Evolutionary conservation across 2,329 filamentous ascomycete genomes (phyloP).

Genomic region (Curvularia sp.): DNA sequence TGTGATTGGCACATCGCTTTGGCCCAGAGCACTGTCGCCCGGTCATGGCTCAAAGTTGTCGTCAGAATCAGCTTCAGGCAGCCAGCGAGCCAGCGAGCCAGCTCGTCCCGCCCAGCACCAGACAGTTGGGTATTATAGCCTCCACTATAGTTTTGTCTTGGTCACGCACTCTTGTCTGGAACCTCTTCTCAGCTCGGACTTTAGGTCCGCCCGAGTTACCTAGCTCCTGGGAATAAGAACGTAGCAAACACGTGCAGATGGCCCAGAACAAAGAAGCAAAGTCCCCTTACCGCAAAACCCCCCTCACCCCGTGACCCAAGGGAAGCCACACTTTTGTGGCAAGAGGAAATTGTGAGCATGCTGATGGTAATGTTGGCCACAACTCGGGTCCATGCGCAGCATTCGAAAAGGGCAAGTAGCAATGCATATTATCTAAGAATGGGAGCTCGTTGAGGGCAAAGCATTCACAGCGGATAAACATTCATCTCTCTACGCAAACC

Average conservation of each 20-base stretch:
- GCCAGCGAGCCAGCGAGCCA: not conserved
- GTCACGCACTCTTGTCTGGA: not conserved
- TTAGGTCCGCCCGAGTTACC: not conserved
- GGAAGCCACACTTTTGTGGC: not conserved
- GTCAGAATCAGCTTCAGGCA: not conserved
- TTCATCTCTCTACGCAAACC: too few species aligned
- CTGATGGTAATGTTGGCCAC: not conserved
- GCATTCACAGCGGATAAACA: too few species aligned
- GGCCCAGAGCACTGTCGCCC: not conserved
- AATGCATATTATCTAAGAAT: too few species aligned
- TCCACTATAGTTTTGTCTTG: not conserved
- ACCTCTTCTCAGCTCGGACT: not conserved
- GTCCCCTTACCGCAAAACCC: not conserved
- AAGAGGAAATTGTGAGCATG: not conserved
- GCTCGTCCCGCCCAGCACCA: not conserved
- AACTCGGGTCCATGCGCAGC: not conserved
- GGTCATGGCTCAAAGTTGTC: not conserved
- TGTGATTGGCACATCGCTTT: not conserved
- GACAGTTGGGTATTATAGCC: not conserved
- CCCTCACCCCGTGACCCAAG: not conserved
- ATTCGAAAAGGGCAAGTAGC: too few species aligned
- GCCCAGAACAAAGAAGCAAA: not conserved
- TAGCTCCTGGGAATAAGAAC: not conserved
- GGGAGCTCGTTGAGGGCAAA: too few species aligned
- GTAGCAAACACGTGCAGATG: not conserved